phyloP scores from a whole-genome alignment of 2,329 filamentous ascomycete genomes.

The Cladosporium halotolerans region DNA sequence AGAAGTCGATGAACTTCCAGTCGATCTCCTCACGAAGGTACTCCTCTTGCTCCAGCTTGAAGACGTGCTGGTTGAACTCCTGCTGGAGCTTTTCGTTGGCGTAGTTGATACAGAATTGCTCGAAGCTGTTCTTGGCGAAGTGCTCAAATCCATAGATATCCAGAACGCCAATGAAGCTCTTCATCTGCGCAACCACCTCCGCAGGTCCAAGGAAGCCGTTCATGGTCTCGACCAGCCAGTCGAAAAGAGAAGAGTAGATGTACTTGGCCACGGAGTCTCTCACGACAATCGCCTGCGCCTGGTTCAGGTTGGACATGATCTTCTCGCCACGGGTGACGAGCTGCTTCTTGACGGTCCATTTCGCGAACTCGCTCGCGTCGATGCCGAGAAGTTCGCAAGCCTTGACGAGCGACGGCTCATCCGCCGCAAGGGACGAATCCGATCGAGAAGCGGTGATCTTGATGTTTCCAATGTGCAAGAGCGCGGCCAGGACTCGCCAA shows the following conservation, averaged over 20 bases:
- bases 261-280: conserved; percentile 97
- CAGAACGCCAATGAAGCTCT: conserved; percentile 91
- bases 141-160: conserved; percentile 99
- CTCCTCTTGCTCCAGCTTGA: conserved; percentile 95
- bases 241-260: conserved; percentile 96
- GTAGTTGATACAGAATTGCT: conserved; percentile 99
- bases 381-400: conserved; percentile 85
- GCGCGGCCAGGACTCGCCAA: conserved; percentile 81
- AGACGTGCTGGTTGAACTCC: conserved; percentile 99
- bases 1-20: conserved; percentile 99
- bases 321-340: conserved; percentile 93
- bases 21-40: conserved; percentile 97
- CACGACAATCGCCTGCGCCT: conserved; percentile 88
- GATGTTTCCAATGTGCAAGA: conserved; percentile 92
- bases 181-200: conserved; percentile 73
- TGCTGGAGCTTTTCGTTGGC: conserved; percentile 99
- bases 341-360: conserved; percentile 99
- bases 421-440: conserved; percentile 74
- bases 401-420: conserved; percentile 73
- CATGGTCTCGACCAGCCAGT: conserved; percentile 98
- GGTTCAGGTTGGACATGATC: conserved; percentile 90
- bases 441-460: conserved; percentile 88
- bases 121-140: conserved; percentile 96
- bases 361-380: conserved; percentile 77
- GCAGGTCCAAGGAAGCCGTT: conserved; percentile 86